Base-by-base conservation (phyloP, 495 filamentous ascomycete genomes). In the Talaromyces adpressus region DNA sequence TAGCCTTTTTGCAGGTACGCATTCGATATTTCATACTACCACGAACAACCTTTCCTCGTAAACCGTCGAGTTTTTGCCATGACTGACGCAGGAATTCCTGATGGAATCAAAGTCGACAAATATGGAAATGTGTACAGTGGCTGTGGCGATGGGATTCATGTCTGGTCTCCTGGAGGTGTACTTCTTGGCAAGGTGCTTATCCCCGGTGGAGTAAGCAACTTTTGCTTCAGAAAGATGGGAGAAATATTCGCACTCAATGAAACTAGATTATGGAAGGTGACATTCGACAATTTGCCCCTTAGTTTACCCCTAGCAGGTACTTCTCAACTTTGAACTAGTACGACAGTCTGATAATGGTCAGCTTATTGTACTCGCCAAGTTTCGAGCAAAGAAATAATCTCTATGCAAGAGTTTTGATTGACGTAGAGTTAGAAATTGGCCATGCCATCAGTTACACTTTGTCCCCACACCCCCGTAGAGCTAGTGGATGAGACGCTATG, bases 101-200 rank as follows among this genome's bases (percentile, higher is more conserved):
- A 89, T 65, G 86, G 83, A 9, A 75, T 89, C 53, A 86, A 87
- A 66, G 75, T 74, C 64, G 85, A 89, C 69, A 72, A 75, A 25
- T 72, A 79, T 8, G 84, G 85, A 0, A 85, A 87, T 64, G 80
- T 89, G 6, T 89, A 86, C 64, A 73, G 77, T 23, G 85, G 81
- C 3, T 82, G 79, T 53, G 84, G 82, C 2, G 85, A 87, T 64
- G 85, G 86, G 23, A 75, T 87, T 22, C 78, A 86, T 54, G 81
- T 89, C 4, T 89, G 77, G 76, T 84, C 81, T 57, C 72, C 80
- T 4, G 79, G 79, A 0, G 85, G 85, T 11, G 80, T 75, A 5
- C 75, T 87, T 3, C 69, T 89, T 4, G 86, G 85, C 3, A 82
- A 80, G 68, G 83, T 85, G 20, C 77, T 79, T 36, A 71, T 80